Conservation (phyloP, 1,139 yeast species). For the Yamadazyma siamensis region DNA sequence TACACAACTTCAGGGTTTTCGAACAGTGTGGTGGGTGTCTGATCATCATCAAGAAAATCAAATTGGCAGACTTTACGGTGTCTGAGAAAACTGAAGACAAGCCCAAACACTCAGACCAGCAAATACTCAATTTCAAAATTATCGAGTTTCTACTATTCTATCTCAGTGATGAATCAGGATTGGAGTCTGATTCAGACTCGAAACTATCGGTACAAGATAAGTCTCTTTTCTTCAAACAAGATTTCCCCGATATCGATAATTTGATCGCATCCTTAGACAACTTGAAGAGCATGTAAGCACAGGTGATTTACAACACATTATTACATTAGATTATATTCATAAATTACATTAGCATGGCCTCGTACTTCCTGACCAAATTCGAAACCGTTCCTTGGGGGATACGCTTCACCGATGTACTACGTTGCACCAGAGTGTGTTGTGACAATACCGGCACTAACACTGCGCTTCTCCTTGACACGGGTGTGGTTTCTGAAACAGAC, state of each 20-base stretch:
- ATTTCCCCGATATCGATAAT: constrained; percentile 42
- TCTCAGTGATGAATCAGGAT: constrained; percentile 58
- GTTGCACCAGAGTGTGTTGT: no score
- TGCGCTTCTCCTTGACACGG: no score
- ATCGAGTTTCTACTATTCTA: constrained; percentile 73
- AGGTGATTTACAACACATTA: neutral
- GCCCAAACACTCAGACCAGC: constrained; percentile 18
- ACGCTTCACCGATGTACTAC: no score
- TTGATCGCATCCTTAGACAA: constrained; percentile 38
- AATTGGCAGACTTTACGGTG: constrained; percentile 15
- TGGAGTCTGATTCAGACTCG: constrained; percentile 14
- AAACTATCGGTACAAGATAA: constrained; percentile 47
- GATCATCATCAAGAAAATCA: constrained; percentile 42
- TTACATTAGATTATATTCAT: no score
- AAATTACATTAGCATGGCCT: no score
- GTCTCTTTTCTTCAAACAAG: constrained; percentile 47
- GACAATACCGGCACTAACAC: no score
- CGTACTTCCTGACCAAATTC: neutral
- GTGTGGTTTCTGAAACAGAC: no score
- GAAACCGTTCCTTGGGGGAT: neutral
- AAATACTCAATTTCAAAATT: constrained; percentile 54
- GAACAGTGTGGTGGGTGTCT: constrained; percentile 60
- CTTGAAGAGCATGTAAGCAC: constrained; percentile 18
- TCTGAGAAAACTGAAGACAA: constrained; percentile 12
- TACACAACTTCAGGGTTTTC: constrained; percentile 55